phyloP scores from a whole-genome alignment of 2,329 filamentous ascomycete species.

The Conoideocrella luteorostrata region DNA sequence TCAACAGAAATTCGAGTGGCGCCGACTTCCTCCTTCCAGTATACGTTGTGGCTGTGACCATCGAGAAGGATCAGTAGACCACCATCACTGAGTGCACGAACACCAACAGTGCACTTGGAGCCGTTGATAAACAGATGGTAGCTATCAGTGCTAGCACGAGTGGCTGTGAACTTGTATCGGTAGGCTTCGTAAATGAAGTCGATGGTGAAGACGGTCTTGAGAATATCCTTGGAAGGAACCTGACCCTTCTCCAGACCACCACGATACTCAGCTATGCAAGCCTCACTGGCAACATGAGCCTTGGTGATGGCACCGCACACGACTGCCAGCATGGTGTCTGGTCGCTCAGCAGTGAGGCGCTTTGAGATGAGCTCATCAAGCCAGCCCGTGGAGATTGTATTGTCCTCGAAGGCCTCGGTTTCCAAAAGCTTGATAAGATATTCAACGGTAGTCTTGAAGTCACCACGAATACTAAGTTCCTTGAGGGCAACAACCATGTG shows the following conservation, averaged over 20 bases:
- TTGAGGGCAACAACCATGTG: conserved; percentile 99
- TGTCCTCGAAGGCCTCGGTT: conserved; percentile 96
- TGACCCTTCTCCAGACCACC: conserved; percentile 92
- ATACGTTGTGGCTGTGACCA: conserved; percentile 93
- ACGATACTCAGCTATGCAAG: conserved; percentile 79
- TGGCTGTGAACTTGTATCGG: conserved; percentile 97
- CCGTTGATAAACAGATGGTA: conserved; percentile 99
- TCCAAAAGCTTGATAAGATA: conserved; percentile 98
- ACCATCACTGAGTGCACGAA: conserved; percentile 87
- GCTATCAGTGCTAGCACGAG: conserved; percentile 83
- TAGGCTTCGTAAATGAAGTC: conserved; percentile 98
- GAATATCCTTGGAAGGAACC: conserved; percentile 89
- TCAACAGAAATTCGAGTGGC: conserved; percentile 94
- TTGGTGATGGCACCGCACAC: conserved; percentile 93
- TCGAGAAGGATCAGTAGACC: conserved; percentile 85
- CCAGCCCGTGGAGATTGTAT: conserved; percentile 99
- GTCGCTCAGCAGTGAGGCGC: conserved; percentile 91
- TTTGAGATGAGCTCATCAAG: conserved; percentile 97
- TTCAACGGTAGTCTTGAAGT: conserved; percentile 97
- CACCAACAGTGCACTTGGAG: conserved; percentile 89
- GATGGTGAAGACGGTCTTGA: conserved; percentile 95
- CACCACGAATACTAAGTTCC: conserved; percentile 98
- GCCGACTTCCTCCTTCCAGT: conserved; percentile 99
- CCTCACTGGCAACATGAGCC: conserved; percentile 89
- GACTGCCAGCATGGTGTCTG: conserved; percentile 88